Evolutionary conservation across 108 stramenopile species (phyloP).

Genomic region (Fragilariopsis cylindrus): DNA sequence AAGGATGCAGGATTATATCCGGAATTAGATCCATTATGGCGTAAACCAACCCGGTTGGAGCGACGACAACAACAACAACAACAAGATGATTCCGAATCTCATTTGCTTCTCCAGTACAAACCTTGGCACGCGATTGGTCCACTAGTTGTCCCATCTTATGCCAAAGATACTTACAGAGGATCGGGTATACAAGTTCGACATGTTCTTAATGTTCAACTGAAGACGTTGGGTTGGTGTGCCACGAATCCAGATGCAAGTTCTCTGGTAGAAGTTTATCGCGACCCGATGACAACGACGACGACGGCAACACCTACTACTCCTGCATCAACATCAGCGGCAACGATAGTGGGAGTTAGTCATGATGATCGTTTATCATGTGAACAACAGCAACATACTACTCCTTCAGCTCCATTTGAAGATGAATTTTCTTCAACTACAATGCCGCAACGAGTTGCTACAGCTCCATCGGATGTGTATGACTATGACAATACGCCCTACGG

Average conservation of each 20-base stretch:
- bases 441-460: not conserved
- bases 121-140: not conserved
- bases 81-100: not conserved
- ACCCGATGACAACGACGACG: not conserved
- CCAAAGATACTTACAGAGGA: slow-evolving; percentile 26
- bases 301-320: not conserved
- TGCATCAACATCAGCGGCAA: not conserved
- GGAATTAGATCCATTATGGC: slow-evolving; percentile 14
- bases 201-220: slow-evolving; percentile 5
- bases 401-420: slow-evolving; percentile 21
- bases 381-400: not conserved
- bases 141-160: slow-evolving; percentile 1
- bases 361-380: not conserved
- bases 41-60: not conserved
- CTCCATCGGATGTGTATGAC: not conserved
- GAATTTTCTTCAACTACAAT: not conserved
- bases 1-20: slow-evolving; percentile 20
- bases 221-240: slow-evolving; percentile 29
- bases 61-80: not conserved
- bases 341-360: not conserved
- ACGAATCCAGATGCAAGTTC: slow-evolving; percentile 31
- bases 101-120: not conserved
- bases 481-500: not conserved
- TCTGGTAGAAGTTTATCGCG: slow-evolving; percentile 10
- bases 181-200: slow-evolving; percentile 19